Base-by-base conservation (phyloP, 805 yeast genomes). In the fission yeast (Schizosaccharomyces pombe) region DNA sequence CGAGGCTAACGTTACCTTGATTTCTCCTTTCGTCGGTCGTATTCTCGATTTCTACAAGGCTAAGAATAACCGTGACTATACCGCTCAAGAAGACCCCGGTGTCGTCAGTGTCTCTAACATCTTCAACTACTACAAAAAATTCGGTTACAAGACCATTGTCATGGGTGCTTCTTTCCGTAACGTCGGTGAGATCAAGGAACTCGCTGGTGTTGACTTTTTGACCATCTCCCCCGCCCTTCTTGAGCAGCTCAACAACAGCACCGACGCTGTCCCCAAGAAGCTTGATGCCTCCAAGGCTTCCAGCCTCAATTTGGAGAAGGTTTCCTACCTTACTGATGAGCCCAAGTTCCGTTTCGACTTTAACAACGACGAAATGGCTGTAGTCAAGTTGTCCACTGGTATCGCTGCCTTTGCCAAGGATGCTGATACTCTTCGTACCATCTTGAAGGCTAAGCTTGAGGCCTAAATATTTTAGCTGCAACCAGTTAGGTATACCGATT, bases 111-210 rank as follows among this genome's bases (percentile, higher is more conserved):
- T 91, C 63, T 81, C 79, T 71, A 68, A 67, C 58, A 91, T 91
- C 70, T 91, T 69, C 84, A 83, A 87, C 82, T 91, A 91, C 80
- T 91, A 91, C 83, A 91, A 91, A 81, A 89, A 89, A 75, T 85
- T 70, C 71, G 89, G 81, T 63, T 91, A 91, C 80, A 77, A 89
- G 65, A 91, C 99, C 69, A 87, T 91, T 67, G 97, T 91, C 67
- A 91, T 91, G 99, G 99, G 98, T 72, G 99, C 99, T 57, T 89
- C 97, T 57, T 89, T 91, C 86, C 89, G 99, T 80, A 91, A 87
- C 76, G 70, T 74, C 59, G 95, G 86, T 62, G 98, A 89, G 75
- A 85, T 91, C 72, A 82, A 80, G 71, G 95, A 93, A 63, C 76
- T 91, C 64, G 96, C 98, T 57, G 99, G 99, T 70, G 80, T 85